Conservation (phyloP, 192 early-diverging fungal species). For the Coemansia sp. region DNA sequence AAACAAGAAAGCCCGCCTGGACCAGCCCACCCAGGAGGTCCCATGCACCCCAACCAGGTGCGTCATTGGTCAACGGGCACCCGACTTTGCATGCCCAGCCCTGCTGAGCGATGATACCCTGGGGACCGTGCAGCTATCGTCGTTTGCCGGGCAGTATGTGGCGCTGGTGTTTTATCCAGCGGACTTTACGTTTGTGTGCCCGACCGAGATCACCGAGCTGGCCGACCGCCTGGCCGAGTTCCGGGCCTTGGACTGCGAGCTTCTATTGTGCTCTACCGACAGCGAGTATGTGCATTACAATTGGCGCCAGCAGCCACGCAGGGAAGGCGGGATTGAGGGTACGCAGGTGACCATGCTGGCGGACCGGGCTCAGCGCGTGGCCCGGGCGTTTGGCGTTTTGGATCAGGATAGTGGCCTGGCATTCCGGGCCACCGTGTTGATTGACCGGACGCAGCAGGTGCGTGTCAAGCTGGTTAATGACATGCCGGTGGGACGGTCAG, state of each 20-base stretch:
- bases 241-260: slow-evolving; percentile 55
- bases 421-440: slow-evolving; percentile 75
- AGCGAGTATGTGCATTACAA: slow-evolving; percentile 73
- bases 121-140: neutral
- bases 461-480: slow-evolving; percentile 77
- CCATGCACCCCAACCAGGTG: no score
- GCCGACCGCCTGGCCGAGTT: slow-evolving; percentile 68
- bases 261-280: slow-evolving; percentile 61
- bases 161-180: slow-evolving; percentile 80
- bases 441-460: slow-evolving; percentile 68
- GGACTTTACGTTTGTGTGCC: slow-evolving; percentile 76
- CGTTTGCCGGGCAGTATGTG: slow-evolving; percentile 45
- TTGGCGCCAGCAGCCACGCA: slow-evolving; percentile 66
- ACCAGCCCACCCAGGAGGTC: no score
- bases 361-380: slow-evolving; percentile 63
- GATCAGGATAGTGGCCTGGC: slow-evolving; percentile 64
- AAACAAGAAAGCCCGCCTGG: no score
- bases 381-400: slow-evolving; percentile 70
- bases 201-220: slow-evolving; percentile 77
- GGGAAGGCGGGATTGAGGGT: slow-evolving; percentile 73
- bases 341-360: slow-evolving; percentile 76
- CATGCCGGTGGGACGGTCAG: slow-evolving; percentile 66
- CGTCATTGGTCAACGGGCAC: slow-evolving; percentile 3
- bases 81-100: slow-evolving; percentile 3
- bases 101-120: slow-evolving; percentile 2